Conservation (phyloP, 2,329 filamentous ascomycete species). For the Coleophoma eucalyptorum region DNA sequence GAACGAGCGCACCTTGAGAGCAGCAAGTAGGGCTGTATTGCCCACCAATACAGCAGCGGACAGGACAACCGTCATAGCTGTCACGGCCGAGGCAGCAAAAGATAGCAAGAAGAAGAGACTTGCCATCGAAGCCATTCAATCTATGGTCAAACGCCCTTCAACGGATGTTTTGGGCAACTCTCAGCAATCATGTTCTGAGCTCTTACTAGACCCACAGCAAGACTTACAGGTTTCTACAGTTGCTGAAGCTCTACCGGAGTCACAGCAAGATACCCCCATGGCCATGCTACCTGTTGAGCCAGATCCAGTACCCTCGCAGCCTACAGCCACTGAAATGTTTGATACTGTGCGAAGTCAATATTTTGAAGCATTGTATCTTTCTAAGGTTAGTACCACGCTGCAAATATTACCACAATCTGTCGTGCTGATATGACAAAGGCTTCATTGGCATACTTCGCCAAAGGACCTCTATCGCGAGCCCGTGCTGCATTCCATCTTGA, state of each 20-base stretch:
- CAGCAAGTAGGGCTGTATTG: constrained; percentile 8
- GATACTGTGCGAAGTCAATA: constrained; percentile 56
- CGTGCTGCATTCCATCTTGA: constrained; percentile 66
- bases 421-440: constrained; percentile 49
- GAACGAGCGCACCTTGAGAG: constrained; percentile 29
- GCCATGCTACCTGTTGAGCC: background rate
- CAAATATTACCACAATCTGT: constrained; percentile 30
- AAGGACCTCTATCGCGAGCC: constrained; percentile 73
- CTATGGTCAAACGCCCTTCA: constrained; percentile 48
- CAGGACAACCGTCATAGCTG: background rate
- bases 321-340: constrained; percentile 48
- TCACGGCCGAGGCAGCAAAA: constrained; percentile 18
- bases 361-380: constrained; percentile 57
- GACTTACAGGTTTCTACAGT: constrained; percentile 2
- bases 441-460: constrained; percentile 78
- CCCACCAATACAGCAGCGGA: background rate
- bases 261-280: background rate
- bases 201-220: background rate
- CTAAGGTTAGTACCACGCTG: constrained; percentile 45
- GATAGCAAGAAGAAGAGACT: constrained; percentile 47
- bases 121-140: constrained; percentile 61
- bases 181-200: constrained; percentile 1
- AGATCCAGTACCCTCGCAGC: constrained; percentile 8
- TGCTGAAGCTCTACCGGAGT: constrained; percentile 4
- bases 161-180: constrained; percentile 13